Base-by-base conservation (phyloP, 2,329 filamentous ascomycete genomes). In the Colletotrichum sp. region DNA sequence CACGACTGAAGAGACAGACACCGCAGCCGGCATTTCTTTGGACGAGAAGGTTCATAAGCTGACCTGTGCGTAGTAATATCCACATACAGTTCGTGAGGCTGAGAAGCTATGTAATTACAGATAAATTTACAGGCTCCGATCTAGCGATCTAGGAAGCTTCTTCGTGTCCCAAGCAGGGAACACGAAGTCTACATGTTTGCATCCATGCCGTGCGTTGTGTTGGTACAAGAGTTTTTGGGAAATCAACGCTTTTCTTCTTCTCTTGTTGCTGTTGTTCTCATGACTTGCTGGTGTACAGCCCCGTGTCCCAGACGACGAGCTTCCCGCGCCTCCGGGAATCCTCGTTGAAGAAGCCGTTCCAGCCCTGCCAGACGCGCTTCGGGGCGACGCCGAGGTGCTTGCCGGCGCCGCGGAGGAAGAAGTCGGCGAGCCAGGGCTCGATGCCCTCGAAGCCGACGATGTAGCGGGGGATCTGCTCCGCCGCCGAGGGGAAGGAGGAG, bases 301-400 rank as follows among this genome's bases (percentile, higher is more conserved):
- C 85, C 5, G 88, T 89, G 60, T 91, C 88, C 92, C 92, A 93
- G 22, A 93, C 90, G 32, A 93, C 85, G 77, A 93, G 84, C 76
- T 86, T 85, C 1, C 92, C 92, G 3, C 85, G 81, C 71, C 92
- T 87, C 70, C 91, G 85, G 83, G 85, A 87, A 80, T 93, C 92
- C 80, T 93, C 92, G 77, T 90, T 91, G 80, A 92, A 93, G 64
- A 91, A 83, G 13, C 91, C 91, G 80, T 93, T 93, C 83, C 88
- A 91, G 4, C 85, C 87, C 52, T 85, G 84, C 91, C 91, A 93
- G 9, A 87, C 89, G 77, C 87, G 86, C 15, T 76, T 85, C 12
- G 90, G 79, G 71, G 79, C 78, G n/a, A 89, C 84, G 4, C 85
- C 86, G 32, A 88, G 82, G 1, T 82, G 80, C n/a, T 80, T 82